Base-by-base conservation (phyloP, 805 yeast species). In the Hanseniaspora mollemarum region DNA sequence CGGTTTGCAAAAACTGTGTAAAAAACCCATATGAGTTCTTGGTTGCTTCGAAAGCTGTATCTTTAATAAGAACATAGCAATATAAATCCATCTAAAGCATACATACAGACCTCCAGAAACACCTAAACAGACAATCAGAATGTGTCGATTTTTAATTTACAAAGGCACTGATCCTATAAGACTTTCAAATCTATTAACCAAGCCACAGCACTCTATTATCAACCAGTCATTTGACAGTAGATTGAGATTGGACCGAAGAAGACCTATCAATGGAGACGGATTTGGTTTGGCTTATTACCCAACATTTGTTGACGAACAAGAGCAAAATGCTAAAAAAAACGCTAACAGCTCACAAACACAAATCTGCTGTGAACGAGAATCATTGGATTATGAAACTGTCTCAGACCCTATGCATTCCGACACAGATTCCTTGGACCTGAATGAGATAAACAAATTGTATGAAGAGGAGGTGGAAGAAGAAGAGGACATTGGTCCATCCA, bases 211-310 rank as follows among this genome's bases (percentile, higher is more conserved):
- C 63, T 87, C 96, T 3, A 92, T 92, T 60, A 92, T 92, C 63
- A 90, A 90, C 64, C 98, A 92, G 62, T 85, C 95, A 2, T 92
- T 84, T 61, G 98, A 92, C 63, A 80, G 92, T 37, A 68, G 98
- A 44, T 71, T 92, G 36, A 72, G 98, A 51, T 71, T 92, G 16
- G 97, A 92, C 61, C 81, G 79, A 59, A 66, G 94, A 56, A 77
- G 95, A 48, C 97, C 98, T 1, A 86, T 92, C 58, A 92, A 92
- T 63, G 98, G 98, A 38, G 98, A 92, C 65, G 98, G 98, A 0
- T 92, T 92, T 65, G 98, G 98, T 1, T 90, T 92, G 21, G 97
- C 97, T 0, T 92, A 92, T 67, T 92, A 92, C 62, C 72, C 80
- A 3, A 59, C 69, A n/a, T 83, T 77, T 41, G 67, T 67, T 9